A percentile compares a stretch with the other conserved stretches of the same genome.
Evolutionary conservation across 78 protist species (phyloP).

Genomic region (Dictyostelium brefeldianum): DNA sequence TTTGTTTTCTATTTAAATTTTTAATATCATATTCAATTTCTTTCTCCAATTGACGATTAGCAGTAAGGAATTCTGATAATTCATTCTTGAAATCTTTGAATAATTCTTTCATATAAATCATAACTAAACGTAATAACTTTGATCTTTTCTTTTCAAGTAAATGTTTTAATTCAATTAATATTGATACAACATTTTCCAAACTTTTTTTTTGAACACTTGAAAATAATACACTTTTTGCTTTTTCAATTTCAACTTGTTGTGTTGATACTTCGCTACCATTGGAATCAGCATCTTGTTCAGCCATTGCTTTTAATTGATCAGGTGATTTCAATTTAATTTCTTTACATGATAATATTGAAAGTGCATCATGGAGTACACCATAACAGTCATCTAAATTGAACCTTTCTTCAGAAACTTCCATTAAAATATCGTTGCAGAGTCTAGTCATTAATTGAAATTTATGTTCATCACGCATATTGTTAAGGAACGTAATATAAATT

Average conservation of each 20-base stretch:
- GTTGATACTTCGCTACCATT: background rate
- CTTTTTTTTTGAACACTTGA: slow-evolving; percentile 80
- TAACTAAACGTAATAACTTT: slow-evolving; percentile 66
- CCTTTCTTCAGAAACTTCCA: slow-evolving; percentile 74
- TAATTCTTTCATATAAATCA: slow-evolving; percentile 62
- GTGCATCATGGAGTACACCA: slow-evolving; percentile 73
- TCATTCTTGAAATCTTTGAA: slow-evolving; percentile 81
- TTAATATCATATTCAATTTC: slow-evolving; percentile 85
- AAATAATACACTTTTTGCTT: slow-evolving; percentile 18
- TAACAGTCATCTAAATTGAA: slow-evolving; percentile 24
- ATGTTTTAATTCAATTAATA: slow-evolving; percentile 81
- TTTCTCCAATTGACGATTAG: slow-evolving; percentile 80
- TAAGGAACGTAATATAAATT: slow-evolving; percentile 81
- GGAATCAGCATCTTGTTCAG: background rate
- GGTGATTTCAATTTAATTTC: slow-evolving; percentile 75
- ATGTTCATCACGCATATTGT: slow-evolving; percentile 72
- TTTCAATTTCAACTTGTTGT: slow-evolving; percentile 12
- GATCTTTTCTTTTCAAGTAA: slow-evolving; percentile 85
- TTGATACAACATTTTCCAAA: slow-evolving; percentile 84
- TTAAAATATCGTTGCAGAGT: slow-evolving; percentile 57
- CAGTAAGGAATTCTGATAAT: slow-evolving; percentile 74
- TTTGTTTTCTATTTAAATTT: background rate
- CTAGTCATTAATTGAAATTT: slow-evolving; percentile 58
- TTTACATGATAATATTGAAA: slow-evolving; percentile 77
- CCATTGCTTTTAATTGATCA: background rate